Conservation (phyloP, 305 asterid genomes). For the Solanum hybrid region DNA sequence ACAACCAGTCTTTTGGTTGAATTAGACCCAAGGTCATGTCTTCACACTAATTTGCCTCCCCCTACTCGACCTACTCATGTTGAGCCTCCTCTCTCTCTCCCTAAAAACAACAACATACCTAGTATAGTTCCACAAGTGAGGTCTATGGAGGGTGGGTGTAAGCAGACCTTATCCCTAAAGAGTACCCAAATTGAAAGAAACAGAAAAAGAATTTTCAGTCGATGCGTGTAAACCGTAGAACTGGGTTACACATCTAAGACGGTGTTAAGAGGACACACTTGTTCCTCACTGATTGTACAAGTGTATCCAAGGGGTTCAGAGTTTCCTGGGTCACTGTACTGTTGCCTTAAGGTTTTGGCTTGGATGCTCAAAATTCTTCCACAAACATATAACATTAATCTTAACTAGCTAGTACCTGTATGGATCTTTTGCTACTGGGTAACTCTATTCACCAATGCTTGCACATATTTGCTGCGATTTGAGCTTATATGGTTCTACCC, state of each 20-base stretch:
- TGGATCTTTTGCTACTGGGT: background rate
- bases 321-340: background rate
- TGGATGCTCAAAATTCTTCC: background rate
- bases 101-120: background rate
- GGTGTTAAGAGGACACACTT: background rate
- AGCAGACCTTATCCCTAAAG: background rate
- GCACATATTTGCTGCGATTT: background rate
- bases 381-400: background rate
- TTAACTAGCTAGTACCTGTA: background rate
- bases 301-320: background rate
- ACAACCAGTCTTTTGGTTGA: background rate
- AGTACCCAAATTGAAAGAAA: background rate
- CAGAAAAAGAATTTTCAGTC: background rate
- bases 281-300: background rate
- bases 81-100: background rate
- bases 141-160: background rate
- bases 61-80: background rate
- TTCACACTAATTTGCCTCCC: background rate
- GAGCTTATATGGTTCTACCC: background rate
- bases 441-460: background rate
- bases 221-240: background rate
- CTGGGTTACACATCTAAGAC: background rate
- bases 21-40: background rate
- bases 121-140: background rate
- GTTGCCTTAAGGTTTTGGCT: background rate